Base-by-base conservation (phyloP, 2,329 filamentous ascomycete genomes). In the Penicillium palitans region DNA sequence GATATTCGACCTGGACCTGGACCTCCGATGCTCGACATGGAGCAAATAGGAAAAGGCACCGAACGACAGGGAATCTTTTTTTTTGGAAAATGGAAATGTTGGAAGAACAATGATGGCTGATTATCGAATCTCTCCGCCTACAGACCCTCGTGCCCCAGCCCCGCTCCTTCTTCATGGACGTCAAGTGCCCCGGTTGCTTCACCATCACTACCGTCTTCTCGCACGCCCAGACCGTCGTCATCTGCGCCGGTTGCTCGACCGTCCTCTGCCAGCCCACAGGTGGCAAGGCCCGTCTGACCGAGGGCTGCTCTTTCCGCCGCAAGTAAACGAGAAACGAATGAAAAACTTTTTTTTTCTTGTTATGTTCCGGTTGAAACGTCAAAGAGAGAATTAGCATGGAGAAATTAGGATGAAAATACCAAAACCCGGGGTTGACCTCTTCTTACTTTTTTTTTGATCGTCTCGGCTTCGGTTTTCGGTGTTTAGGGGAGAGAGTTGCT, bases 171-270 rank as follows among this genome's bases (percentile, higher is more conserved):
- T 99, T 99, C 91, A 99, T 99, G 95, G 95, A 99, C 80, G 95
- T 99, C 86, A 99, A 99, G 90, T 99, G 95, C 90, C 95, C 95
- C 80, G 95, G 95, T 77, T 99, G 95, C 91, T 99, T 98, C 90
- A 97, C 93, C 82, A 99, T 99, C 88, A 99, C 95, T 81, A 99
- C 95, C 81, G 95, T 99, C 83, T 99, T 98, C 91, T 98, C 93
- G 68, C 95, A 99, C 87, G 95, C 95, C 81, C 95, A 99, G 87
- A 99, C 95, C 80, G 95, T 99, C 80, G 95, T 99, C 82, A 96
- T 98, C 87, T 99, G 95, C 90, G 92, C 92, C 78, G 95, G 95
- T 76, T 99, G 95, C 91, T 96, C 93, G 76, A 97, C 96, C 75
- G 95, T 99, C 72, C 91, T 99, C 68, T 99, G 95, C 91, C 95